A percentile compares a stretch with the other conserved stretches of the same genome.
These are phyloP conservation scores for Fusarium sambucinum DNA, from an alignment of 2,329 filamentous ascomycete species.

Conservation along the genomic window DNA sequence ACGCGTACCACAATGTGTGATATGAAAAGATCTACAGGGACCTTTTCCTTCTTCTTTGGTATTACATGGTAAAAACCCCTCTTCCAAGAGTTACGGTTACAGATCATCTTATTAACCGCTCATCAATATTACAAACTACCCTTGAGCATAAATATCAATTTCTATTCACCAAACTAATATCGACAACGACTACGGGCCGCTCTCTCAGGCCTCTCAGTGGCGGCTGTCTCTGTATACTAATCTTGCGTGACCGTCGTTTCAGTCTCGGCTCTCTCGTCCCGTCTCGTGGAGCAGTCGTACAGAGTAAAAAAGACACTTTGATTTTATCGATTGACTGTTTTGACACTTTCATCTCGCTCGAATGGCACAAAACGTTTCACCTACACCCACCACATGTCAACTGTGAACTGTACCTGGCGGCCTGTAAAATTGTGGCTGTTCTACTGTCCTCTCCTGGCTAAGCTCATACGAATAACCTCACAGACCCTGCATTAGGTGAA, in stretches of 20 bases:
- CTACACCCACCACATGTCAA: background rate
- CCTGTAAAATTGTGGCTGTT: slow-evolving; percentile 14
- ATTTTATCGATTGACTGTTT: background rate
- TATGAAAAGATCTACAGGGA: slow-evolving; percentile 16
- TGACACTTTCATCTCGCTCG: slow-evolving; percentile 23
- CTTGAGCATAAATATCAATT: slow-evolving; percentile 12
- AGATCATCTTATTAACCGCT: slow-evolving; percentile 22
- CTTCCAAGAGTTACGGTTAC: slow-evolving; percentile 1
- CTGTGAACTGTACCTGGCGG: slow-evolving; percentile 7
- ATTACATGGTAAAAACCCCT: slow-evolving; percentile 6
- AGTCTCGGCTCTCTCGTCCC: slow-evolving; percentile 28
- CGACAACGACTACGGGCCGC: slow-evolving; percentile 14
- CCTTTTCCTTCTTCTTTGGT: background rate
- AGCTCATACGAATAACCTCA: slow-evolving; percentile 4
- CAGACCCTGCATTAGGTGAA: slow-evolving; percentile 28
- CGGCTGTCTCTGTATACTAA: background rate
- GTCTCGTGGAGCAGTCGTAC: slow-evolving; percentile 24
- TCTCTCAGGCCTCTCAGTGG: slow-evolving; percentile 21
- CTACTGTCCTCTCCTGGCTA: slow-evolving; percentile 6
- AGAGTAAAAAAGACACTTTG: background rate
- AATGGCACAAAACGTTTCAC: slow-evolving; percentile 31
- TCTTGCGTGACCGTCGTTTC: slow-evolving; percentile 8
- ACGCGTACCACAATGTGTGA: slow-evolving; percentile 22
- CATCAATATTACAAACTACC: background rate
- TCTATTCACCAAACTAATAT: too few relatives aligned